Evolutionary conservation across 768 basidiomycete genomes (phyloP).

Genomic region (Dioszegia hungarica): DNA sequence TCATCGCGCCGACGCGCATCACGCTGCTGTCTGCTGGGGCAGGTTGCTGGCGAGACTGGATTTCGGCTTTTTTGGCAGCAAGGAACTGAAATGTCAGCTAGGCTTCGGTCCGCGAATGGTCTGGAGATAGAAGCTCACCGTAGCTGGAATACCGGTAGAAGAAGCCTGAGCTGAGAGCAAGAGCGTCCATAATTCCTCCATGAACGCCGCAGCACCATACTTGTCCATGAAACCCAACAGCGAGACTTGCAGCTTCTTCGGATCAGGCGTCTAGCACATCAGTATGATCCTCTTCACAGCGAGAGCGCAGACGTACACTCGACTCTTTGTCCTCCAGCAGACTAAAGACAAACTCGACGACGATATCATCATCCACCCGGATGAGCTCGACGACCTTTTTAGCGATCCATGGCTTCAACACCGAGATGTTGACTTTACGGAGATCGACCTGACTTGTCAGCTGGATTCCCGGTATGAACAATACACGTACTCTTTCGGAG

Average conservation of each 20-base stretch:
- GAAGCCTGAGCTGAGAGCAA: slow-evolving; percentile 89
- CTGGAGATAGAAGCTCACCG: slow-evolving; percentile 41
- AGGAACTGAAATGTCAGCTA: slow-evolving; percentile 35
- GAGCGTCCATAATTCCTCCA: slow-evolving; percentile 80
- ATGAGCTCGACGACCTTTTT: slow-evolving; percentile 76
- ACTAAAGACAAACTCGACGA: slow-evolving; percentile 94
- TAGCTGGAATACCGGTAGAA: slow-evolving; percentile 79
- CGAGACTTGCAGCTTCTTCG: slow-evolving; percentile 91
- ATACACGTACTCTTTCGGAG: slow-evolving; percentile 65
- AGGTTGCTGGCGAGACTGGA: slow-evolving; percentile 31
- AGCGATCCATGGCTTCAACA: slow-evolving; percentile 92
- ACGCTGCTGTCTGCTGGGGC: slow-evolving; percentile 19
- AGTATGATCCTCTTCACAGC: not conserved
- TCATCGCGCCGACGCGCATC: slow-evolving; percentile 1
- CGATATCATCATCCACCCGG: slow-evolving; percentile 93
- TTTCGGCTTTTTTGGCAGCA: slow-evolving; percentile 47
- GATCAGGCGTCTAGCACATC: slow-evolving; percentile 70
- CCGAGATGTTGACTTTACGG: slow-evolving; percentile 86
- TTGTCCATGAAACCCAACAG: slow-evolving; percentile 87
- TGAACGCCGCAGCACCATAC: slow-evolving; percentile 72
- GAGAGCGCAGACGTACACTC: slow-evolving; percentile 57
- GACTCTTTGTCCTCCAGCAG: slow-evolving; percentile 78
- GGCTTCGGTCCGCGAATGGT: not conserved
- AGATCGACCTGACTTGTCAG: slow-evolving; percentile 62
- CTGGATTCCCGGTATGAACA: slow-evolving; percentile 48